Percentiles rank a stretch among this genome's conserved stretches.
These are phyloP conservation scores for Leavenworthia alabamica DNA, from an alignment of 345 rosid species.

Conservation along the genomic window DNA sequence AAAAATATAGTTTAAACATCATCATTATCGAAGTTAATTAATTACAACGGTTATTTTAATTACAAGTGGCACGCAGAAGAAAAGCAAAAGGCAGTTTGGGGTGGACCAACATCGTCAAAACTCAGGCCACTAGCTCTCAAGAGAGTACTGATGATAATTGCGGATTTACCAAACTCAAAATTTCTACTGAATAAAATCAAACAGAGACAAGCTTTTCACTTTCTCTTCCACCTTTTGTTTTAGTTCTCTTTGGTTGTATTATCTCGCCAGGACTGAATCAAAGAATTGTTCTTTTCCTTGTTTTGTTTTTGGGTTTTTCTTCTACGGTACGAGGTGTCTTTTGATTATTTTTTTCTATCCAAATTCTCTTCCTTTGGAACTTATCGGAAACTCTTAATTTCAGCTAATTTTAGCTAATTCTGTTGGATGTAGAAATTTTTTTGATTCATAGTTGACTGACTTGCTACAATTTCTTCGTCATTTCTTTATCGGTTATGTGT, in stretches of 20 bases:
- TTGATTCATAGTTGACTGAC: background rate
- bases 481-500: background rate
- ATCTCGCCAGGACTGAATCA: background rate
- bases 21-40: conserved; percentile 6
- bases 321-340: conserved; percentile 16
- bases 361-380: background rate
- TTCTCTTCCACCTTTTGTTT: background rate
- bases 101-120: conserved; percentile 11
- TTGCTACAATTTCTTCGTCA: background rate
- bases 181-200: background rate
- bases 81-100: conserved; percentile 12
- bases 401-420: background rate
- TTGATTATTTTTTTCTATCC: conserved; percentile 7
- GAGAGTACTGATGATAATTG: conserved; percentile 25
- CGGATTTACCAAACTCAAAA: conserved; percentile 12
- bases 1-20: background rate
- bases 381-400: background rate
- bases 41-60: background rate
- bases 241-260: background rate
- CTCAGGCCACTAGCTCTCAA: background rate
- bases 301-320: background rate
- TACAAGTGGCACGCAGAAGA: conserved; percentile 11
- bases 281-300: background rate
- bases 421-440: background rate
- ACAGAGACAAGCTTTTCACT: conserved; percentile 24